Evolutionary conservation across 2,329 filamentous ascomycete genomes (phyloP).

Genomic region (Sporothrix schenckii): DNA sequence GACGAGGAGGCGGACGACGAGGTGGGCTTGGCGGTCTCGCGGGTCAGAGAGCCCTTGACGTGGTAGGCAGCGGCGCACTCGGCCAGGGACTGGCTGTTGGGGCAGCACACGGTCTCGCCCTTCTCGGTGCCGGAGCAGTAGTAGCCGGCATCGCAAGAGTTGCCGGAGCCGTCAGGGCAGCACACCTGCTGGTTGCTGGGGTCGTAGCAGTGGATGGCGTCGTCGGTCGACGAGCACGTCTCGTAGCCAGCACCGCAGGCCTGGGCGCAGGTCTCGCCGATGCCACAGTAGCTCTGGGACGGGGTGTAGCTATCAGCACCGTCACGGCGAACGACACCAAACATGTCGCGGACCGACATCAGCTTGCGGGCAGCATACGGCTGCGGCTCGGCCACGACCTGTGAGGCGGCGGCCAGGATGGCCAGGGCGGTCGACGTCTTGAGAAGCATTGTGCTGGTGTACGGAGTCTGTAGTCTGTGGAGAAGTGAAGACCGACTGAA

Average conservation of each 20-base stretch:
- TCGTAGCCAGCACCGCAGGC: slow-evolving; percentile 57
- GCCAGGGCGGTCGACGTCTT: slow-evolving; percentile 47
- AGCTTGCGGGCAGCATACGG: slow-evolving; percentile 44
- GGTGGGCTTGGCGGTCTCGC: slow-evolving; percentile 48
- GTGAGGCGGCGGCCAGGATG: slow-evolving; percentile 49
- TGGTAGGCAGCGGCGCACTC: slow-evolving; percentile 58
- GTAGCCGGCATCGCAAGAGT: slow-evolving; percentile 63
- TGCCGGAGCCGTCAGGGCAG: slow-evolving; percentile 60
- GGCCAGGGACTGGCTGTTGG: slow-evolving; percentile 55
- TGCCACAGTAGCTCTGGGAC: slow-evolving; percentile 52
- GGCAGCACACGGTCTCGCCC: slow-evolving; percentile 63
- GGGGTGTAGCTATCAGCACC: slow-evolving; percentile 53
- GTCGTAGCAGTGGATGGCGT: slow-evolving; percentile 62
- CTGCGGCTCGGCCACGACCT: slow-evolving; percentile 42
- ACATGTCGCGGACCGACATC: slow-evolving; percentile 44
- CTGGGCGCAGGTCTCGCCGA: slow-evolving; percentile 56
- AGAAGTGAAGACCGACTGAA: neutral
- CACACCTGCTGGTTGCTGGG: slow-evolving; percentile 55
- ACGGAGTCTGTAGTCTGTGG: neutral
- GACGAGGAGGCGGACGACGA: slow-evolving; percentile 38
- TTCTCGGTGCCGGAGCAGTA: slow-evolving; percentile 60
- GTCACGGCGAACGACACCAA: slow-evolving; percentile 51
- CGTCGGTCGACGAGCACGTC: slow-evolving; percentile 55
- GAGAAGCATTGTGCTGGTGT: slow-evolving; percentile 49
- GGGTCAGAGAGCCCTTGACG: slow-evolving; percentile 54